A percentile compares a stretch with the other conserved stretches of the same genome.
Conservation (phyloP, 1,139 yeast species). For the Hyphopichia wangnamkhiaoensis region DNA sequence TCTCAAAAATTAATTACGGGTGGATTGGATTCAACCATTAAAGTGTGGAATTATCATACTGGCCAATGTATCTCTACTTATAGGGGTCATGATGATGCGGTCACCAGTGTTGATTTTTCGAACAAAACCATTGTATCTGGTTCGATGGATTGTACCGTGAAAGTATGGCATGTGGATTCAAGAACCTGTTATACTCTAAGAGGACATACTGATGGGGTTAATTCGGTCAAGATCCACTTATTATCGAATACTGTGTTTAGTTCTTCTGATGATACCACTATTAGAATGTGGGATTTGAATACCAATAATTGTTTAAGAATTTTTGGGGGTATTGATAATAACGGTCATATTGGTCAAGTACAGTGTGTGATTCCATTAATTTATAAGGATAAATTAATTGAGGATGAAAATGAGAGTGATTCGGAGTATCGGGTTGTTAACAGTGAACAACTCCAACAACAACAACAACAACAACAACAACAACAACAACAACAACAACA, state of each 20-base stretch:
- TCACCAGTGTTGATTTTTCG: slow-evolving; percentile 75
- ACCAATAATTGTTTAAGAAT: slow-evolving; percentile 77
- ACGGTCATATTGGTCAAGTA: slow-evolving; percentile 82
- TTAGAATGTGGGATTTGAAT: slow-evolving; percentile 90
- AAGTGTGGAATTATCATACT: slow-evolving; percentile 94
- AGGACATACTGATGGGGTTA: slow-evolving; percentile 93
- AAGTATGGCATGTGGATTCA: slow-evolving; percentile 95
- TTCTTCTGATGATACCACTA: slow-evolving; percentile 89
- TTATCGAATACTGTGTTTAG: slow-evolving; percentile 78
- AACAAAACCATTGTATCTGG: slow-evolving; percentile 89
- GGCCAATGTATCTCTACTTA: slow-evolving; percentile 94
- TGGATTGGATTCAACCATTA: slow-evolving; percentile 85
- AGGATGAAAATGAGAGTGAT: slow-evolving; percentile 38
- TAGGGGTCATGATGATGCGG: slow-evolving; percentile 88
- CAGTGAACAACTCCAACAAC: slow-evolving; percentile 8
- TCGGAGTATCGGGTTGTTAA: too few species aligned
- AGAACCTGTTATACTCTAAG: slow-evolving; percentile 89
- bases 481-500: slow-evolving; percentile 10
- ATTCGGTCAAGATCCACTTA: slow-evolving; percentile 82
- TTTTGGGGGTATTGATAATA: slow-evolving; percentile 72
- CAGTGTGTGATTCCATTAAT: slow-evolving; percentile 86
- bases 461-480: slow-evolving; percentile 1
- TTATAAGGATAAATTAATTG: slow-evolving; percentile 52
- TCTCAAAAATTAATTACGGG: slow-evolving; percentile 88
- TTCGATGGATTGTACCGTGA: slow-evolving; percentile 86